phyloP scores from a whole-genome alignment of 2,329 filamentous ascomycete genomes.

The Tolypocladium inflatum region DNA sequence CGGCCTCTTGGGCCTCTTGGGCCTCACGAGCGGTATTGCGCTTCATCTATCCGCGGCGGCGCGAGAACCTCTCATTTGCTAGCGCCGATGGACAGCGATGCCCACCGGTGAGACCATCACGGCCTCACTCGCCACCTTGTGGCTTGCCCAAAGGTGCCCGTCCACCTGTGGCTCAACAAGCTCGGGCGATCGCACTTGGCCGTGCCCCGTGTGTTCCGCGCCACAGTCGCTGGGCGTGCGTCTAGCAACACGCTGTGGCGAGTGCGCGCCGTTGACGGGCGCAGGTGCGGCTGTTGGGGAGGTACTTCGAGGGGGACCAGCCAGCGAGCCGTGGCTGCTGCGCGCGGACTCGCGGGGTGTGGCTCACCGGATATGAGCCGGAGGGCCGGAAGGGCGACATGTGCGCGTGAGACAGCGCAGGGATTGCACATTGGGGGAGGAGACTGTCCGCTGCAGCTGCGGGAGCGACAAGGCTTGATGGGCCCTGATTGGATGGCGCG shows the following conservation, averaged over 20 bases:
- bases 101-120: not conserved
- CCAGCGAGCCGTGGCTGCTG: not conserved
- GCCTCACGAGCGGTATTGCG: not conserved
- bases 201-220: not conserved
- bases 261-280: not conserved
- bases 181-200: not conserved
- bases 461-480: not conserved
- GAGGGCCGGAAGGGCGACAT: not conserved
- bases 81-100: too few species aligned
- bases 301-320: not conserved
- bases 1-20: not conserved
- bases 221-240: not conserved
- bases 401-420: not conserved
- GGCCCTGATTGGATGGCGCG: not conserved
- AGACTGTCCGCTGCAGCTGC: too few species aligned
- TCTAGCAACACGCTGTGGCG: not conserved
- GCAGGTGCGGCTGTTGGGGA: not conserved
- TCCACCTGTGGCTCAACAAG: not conserved
- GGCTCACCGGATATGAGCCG: constrained; percentile 1
- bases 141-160: not conserved
- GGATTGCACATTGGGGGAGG: not conserved
- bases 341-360: not conserved
- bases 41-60: not conserved
- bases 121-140: not conserved
- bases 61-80: not conserved